Conservation (phyloP, 2,329 filamentous ascomycete genomes). For the Fusarium pseudonygamai region DNA sequence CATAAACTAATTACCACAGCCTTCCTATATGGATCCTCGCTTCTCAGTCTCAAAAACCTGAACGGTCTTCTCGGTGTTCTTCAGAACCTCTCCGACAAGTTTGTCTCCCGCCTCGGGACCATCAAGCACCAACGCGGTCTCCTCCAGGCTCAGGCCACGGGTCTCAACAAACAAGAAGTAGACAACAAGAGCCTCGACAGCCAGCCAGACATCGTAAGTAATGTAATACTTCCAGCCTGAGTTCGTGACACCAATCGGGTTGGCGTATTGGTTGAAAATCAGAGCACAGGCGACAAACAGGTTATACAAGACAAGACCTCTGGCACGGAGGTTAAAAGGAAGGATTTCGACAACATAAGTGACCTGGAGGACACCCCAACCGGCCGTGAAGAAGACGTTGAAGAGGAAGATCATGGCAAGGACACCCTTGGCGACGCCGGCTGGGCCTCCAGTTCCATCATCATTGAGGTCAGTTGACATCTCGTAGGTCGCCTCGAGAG, state of each 20-base stretch:
- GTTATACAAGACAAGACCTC: conserved; percentile 3
- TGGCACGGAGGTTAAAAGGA: conserved; percentile 2
- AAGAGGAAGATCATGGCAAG: conserved; percentile 20
- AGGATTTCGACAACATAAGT: conserved; percentile 16
- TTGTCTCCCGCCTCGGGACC: conserved; percentile 42
- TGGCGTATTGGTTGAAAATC: conserved; percentile 16
- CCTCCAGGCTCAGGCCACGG: neutral
- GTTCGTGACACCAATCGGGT: conserved; percentile 6
- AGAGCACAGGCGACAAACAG: conserved; percentile 4
- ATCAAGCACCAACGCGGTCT: conserved; percentile 42
- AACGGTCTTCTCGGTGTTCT: conserved; percentile 1
- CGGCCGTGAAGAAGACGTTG: conserved; percentile 9
- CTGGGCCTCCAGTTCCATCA: conserved; percentile 7
- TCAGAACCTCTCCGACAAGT: conserved; percentile 8
- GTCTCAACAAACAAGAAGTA: conserved; percentile 20
- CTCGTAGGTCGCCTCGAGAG: conserved; percentile 3
- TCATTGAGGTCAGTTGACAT: conserved; percentile 7
- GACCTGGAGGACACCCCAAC: conserved; percentile 17
- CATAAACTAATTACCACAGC: accelerated
- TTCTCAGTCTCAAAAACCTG: conserved; percentile 8
- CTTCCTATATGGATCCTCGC: neutral
- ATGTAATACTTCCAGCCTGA: conserved; percentile 14
- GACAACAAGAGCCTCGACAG: conserved; percentile 5
- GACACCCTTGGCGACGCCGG: conserved; percentile 8
- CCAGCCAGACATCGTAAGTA: conserved; percentile 8